Base-by-base conservation (phyloP, 2,329 filamentous ascomycete genomes). In the Tolypocladium album region DNA sequence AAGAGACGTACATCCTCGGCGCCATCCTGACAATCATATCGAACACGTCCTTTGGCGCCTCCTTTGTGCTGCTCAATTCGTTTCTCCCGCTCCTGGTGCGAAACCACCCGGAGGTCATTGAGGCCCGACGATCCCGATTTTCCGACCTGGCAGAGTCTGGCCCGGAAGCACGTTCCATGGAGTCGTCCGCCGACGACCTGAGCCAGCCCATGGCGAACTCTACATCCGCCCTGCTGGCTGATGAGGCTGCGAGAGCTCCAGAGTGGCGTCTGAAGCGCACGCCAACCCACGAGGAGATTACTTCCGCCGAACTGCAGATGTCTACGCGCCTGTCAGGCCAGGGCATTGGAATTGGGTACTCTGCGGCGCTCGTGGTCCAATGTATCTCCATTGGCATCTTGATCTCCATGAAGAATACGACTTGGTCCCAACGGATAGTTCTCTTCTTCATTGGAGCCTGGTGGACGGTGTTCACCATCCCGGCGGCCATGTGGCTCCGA, bases 381-480 rank as follows among this genome's bases (percentile, higher is more conserved):
- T 88, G 90, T 62, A 70, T 91, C 2, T 87, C 88, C 58, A 93
- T 97, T 62, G 74, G 89, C 56, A 82, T 97, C 47, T 82, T 97
- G 3, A 79, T 92, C 45, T 75, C 78, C 2, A 84, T 90, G 70
- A 82, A 85, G 43, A 92, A 90, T 62, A 89, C 89, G 4, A 92
- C 88, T 0, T 92, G 92, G 78, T 90, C 91, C 0, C 86, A 97
- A 55, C 87, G 92, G 4, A 80, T 97, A 4, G 93, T 94, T 0
- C 81, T 99, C 12, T 92, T 95, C 72, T 76, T 92, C 60, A 87
- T 97, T 58, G 94, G 94, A 40, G 73, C 85, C 36, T 99, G 94
- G 94, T 99, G 94, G 94, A 85, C 92, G 53, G 61, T 89, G 40
- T 97, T 99, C 71, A 95, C 90, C 4, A 85, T 97, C 59, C 94